A percentile compares a stretch with the other conserved stretches of the same genome.
Conservation (phyloP, 2,329 filamentous ascomycete genomes). For the Dryadomyces quercus-mongolicae region DNA sequence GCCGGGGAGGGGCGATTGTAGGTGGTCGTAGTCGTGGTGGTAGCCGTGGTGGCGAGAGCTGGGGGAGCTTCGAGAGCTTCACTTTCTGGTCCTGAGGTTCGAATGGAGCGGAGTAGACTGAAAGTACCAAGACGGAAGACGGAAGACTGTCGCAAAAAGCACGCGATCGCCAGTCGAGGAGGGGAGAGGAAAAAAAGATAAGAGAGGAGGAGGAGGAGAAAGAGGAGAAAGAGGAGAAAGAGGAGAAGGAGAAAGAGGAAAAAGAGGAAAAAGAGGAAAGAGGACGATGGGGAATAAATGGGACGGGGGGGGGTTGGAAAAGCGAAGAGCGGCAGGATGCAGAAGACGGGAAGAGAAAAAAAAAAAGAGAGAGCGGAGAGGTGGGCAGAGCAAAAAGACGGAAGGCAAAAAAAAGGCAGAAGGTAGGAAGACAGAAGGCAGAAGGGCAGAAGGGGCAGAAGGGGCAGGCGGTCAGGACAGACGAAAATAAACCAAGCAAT, state of each 20-base stretch:
- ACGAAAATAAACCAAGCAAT: not conserved
- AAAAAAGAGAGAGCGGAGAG: constrained; percentile 2
- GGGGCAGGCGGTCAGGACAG: not conserved
- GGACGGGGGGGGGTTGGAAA: not conserved
- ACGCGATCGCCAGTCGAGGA: not conserved
- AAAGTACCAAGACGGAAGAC: too few relatives aligned
- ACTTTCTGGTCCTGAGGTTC: too few relatives aligned
- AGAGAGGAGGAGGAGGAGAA: not conserved
- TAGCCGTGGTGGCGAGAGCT: not conserved
- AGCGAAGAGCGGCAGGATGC: too few relatives aligned
- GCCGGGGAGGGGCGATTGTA: not conserved
- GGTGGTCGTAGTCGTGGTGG: not conserved
- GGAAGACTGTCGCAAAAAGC: not conserved
- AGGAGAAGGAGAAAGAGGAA: not conserved
- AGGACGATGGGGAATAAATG: not conserved
- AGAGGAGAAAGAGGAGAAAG: not conserved
- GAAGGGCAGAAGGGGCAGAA: not conserved
- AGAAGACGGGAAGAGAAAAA: not conserved
- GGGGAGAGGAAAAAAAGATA: not conserved
- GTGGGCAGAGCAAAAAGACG: not conserved
- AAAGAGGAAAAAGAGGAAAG: not conserved
- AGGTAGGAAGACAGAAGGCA: not conserved
- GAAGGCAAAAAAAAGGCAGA: not conserved
- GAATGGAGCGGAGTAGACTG: too few relatives aligned
- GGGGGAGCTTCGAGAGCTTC: not conserved